phyloP scores from a whole-genome alignment of 2,329 filamentous ascomycete genomes.

The Coniella lustricola region DNA sequence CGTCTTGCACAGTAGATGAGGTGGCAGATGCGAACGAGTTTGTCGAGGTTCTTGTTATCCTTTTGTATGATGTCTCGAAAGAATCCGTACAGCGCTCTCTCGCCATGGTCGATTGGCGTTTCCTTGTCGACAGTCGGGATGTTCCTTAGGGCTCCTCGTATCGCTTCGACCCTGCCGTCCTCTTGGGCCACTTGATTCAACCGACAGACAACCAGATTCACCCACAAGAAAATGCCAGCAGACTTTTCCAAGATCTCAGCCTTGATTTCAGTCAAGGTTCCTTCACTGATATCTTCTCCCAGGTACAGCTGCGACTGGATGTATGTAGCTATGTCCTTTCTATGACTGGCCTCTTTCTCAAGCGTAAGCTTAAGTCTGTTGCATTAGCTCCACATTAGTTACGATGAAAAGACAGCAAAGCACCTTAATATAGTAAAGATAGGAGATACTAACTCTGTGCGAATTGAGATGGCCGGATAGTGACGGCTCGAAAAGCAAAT shows the following conservation, averaged over 20 bases:
- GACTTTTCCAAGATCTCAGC: slow-evolving; percentile 2
- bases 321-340: not conserved
- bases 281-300: not conserved
- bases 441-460: slow-evolving; percentile 31
- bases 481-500: slow-evolving; percentile 39
- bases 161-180: slow-evolving; percentile 20
- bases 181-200: slow-evolving; percentile 28
- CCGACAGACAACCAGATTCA: slow-evolving; percentile 31
- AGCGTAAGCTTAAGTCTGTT: not conserved
- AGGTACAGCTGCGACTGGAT: not conserved
- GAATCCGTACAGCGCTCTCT: slow-evolving; percentile 33
- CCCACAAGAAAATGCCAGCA: slow-evolving; percentile 24
- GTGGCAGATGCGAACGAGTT: slow-evolving; percentile 39
- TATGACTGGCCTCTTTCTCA: not conserved
- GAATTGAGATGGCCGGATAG: slow-evolving; percentile 33
- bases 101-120: not conserved
- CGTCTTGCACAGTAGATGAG: slow-evolving; percentile 45
- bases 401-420: not conserved
- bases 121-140: slow-evolving; percentile 23
- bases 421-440: slow-evolving; percentile 12
- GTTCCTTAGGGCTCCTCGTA: slow-evolving; percentile 25
- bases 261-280: not conserved
- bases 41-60: slow-evolving; percentile 34
- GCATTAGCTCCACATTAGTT: no score
- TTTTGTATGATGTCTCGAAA: slow-evolving; percentile 45